phyloP scores from a whole-genome alignment of 148 eudicot species.

The Chenopodium berlandieri region DNA sequence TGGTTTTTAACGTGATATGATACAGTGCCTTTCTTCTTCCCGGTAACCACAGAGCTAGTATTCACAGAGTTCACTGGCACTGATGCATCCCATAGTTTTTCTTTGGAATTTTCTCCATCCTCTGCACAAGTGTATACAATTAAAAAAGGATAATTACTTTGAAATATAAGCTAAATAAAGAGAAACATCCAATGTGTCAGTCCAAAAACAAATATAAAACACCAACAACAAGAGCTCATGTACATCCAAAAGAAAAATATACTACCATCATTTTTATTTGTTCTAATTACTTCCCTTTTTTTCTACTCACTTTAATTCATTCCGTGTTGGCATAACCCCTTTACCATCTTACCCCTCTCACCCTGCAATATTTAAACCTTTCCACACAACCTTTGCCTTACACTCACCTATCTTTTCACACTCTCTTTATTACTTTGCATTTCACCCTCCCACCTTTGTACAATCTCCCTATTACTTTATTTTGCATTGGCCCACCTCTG shows the following conservation, averaged over 20 bases:
- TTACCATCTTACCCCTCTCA: too few species aligned
- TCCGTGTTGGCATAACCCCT: too few species aligned
- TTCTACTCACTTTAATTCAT: too few species aligned
- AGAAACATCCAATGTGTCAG: neutral
- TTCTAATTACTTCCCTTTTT: too few species aligned
- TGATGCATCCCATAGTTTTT: neutral
- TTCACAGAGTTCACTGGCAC: constrained; percentile 9
- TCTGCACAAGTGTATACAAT: constrained; percentile 6
- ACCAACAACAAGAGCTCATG: neutral
- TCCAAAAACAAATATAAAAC: neutral
- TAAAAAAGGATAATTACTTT: neutral
- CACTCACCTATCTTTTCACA: too few species aligned
- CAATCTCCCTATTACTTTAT: too few species aligned
- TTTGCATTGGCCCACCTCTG: too few species aligned
- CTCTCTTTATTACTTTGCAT: too few species aligned
- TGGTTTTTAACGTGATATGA: constrained; percentile 17
- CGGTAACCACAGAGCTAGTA: constrained; percentile 7
- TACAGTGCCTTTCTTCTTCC: constrained; percentile 17
- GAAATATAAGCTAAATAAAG: neutral
- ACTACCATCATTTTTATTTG: neutral
- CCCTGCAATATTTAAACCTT: too few species aligned
- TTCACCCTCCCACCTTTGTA: too few species aligned
- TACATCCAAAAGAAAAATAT: neutral
- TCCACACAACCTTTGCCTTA: too few species aligned
- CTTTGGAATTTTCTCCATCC: constrained; percentile 10